Conservation (phyloP, 2,329 filamentous ascomycete species). For the Colletotrichum tabaci region DNA sequence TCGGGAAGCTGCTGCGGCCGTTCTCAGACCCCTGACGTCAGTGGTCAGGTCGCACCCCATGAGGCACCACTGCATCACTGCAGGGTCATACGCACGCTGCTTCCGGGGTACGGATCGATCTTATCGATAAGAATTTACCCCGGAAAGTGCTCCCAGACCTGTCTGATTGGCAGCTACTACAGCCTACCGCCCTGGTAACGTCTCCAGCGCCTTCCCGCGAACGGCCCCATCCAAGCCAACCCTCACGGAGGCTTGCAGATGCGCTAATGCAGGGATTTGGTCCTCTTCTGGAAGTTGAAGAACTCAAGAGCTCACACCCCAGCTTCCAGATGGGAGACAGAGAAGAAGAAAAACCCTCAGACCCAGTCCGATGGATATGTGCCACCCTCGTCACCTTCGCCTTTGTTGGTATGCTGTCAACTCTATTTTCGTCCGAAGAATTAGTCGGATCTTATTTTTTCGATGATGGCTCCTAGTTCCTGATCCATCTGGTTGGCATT, state of each 20-base stretch:
- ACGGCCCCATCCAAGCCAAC: constrained; percentile 23
- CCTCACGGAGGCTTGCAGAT: constrained; percentile 33
- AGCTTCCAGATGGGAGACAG: neutral
- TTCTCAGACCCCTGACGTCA: constrained; percentile 36
- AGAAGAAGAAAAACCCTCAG: neutral
- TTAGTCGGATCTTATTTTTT: constrained; percentile 51
- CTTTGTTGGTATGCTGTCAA: constrained; percentile 25
- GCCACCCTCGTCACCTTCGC: constrained; percentile 18
- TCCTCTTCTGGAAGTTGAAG: constrained; percentile 39
- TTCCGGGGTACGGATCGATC: constrained; percentile 21
- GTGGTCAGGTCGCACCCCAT: constrained; percentile 32
- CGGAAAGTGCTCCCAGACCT: neutral
- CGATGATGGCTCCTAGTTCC: constrained; percentile 22
- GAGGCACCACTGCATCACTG: constrained; percentile 32
- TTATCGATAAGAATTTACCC: constrained; percentile 35
- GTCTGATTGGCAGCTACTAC: constrained; percentile 27
- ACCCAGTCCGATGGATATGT: constrained; percentile 28
- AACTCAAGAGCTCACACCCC: constrained; percentile 12
- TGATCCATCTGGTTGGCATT: neutral
- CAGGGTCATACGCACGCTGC: constrained; percentile 29
- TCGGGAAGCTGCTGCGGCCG: constrained; percentile 26
- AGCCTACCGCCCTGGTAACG: constrained; percentile 1
- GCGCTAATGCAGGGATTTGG: constrained; percentile 40
- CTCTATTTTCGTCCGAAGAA: constrained; percentile 47
- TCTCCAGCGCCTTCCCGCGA: constrained; percentile 10